Evolutionary conservation across 495 filamentous ascomycete genomes (phyloP).

Genomic region (Aeminium ludgeri): DNA sequence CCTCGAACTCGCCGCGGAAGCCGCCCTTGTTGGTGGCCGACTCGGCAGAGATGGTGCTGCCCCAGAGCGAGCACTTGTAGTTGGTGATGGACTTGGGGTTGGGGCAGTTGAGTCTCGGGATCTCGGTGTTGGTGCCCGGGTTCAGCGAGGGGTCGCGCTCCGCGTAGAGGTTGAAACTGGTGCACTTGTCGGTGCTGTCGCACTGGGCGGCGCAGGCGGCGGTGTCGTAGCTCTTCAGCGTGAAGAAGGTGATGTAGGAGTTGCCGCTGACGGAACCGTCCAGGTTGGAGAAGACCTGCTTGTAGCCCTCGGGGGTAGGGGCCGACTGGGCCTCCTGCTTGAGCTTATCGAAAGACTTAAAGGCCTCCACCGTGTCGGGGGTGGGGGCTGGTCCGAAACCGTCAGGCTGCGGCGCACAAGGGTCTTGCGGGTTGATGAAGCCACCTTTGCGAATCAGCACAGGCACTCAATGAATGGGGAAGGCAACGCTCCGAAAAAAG

Average conservation of each 20-base stretch:
- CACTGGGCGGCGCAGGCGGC: conserved; percentile 23
- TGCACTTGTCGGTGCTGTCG: conserved; percentile 21
- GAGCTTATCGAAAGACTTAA: conserved; percentile 7
- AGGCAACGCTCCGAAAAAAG: too few relatives aligned
- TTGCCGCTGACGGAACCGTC: conserved; percentile 23
- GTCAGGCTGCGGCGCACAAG: conserved; percentile 13
- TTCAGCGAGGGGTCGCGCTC: conserved; percentile 32
- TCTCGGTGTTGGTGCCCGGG: conserved; percentile 8
- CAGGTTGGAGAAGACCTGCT: conserved; percentile 24
- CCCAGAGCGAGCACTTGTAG: conserved; percentile 38
- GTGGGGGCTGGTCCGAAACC: conserved; percentile 10
- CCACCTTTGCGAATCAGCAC: too few relatives aligned
- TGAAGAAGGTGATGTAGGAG: conserved; percentile 29
- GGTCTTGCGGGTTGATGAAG: not conserved
- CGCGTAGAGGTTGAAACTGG: conserved; percentile 33
- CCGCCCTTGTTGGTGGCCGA: conserved; percentile 14
- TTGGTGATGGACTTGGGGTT: conserved; percentile 33
- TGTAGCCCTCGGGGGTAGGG: conserved; percentile 27
- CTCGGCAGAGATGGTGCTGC: conserved; percentile 5
- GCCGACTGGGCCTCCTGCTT: conserved; percentile 13
- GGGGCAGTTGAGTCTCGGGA: conserved; percentile 16
- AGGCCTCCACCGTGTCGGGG: conserved; percentile 13
- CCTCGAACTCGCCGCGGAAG: conserved; percentile 14
- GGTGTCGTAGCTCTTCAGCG: conserved; percentile 28
- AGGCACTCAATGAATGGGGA: too few relatives aligned